Conservation (phyloP, 192 early-diverging fungal species). For the Radiomyces spectabilis region DNA sequence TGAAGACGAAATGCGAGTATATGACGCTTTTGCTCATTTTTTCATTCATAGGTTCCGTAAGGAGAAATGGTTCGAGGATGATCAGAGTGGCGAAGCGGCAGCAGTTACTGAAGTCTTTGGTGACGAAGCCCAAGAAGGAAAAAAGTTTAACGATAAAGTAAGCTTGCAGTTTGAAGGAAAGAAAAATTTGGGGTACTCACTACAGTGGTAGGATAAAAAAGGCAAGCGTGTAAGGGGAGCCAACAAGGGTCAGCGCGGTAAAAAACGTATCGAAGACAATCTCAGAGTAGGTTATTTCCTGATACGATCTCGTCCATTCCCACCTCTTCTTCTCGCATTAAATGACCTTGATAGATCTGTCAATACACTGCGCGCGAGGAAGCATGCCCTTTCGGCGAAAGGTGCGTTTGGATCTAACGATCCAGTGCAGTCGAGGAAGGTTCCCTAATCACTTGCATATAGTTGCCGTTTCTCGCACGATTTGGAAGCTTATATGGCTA, state of each 20-base stretch:
- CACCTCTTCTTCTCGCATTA: neutral
- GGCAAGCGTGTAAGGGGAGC: conserved; percentile 3
- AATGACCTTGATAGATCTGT: conserved; percentile 38
- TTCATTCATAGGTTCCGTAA: conserved; percentile 5
- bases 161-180: neutral
- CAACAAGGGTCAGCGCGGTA: conserved; percentile 21
- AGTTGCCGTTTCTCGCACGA: conserved; percentile 80
- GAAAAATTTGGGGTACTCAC: neutral
- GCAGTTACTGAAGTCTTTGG: conserved; percentile 3
- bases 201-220: neutral
- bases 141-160: conserved; percentile 7
- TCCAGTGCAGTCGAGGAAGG: too few species aligned
- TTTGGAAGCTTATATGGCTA: conserved; percentile 54
- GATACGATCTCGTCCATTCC: neutral
- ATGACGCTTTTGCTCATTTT: neutral
- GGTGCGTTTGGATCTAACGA: neutral
- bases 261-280: conserved; percentile 13
- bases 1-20: too few species aligned
- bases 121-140: conserved; percentile 10
- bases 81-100: neutral
- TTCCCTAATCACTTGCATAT: too few species aligned
- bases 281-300: conserved; percentile 9
- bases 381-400: conserved; percentile 40
- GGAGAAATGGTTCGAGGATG: conserved; percentile 11
- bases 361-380: conserved; percentile 32